phyloP scores from a whole-genome alignment of 805 yeast genomes.

The Ogataea nakhonphanomensis region DNA sequence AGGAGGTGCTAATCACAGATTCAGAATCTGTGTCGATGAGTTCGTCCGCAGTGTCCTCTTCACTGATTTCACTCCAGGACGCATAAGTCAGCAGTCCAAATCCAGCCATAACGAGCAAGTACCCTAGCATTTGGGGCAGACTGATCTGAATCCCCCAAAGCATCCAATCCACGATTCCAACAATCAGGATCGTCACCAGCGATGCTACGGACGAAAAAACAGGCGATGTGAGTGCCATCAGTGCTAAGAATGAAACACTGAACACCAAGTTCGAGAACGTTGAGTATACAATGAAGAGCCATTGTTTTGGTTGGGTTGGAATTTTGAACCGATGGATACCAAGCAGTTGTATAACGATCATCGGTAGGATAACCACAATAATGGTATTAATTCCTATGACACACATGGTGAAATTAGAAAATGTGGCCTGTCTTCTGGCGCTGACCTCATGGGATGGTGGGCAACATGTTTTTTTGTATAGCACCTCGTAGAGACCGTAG shows the following conservation, averaged over 20 bases:
- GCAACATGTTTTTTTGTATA: constrained; percentile 72
- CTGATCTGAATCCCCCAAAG: constrained; percentile 58
- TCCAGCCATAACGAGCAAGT: constrained; percentile 64
- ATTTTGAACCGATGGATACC: constrained; percentile 58
- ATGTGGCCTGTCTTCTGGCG: constrained; percentile 70
- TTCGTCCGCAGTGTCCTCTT: constrained; percentile 37
- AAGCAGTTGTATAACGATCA: constrained; percentile 47
- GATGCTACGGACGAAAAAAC: constrained; percentile 65
- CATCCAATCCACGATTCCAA: constrained; percentile 73
- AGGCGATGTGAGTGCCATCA: constrained; percentile 83
- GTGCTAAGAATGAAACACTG: constrained; percentile 66
- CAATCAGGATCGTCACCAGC: constrained; percentile 71
- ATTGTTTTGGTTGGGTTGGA: constrained; percentile 39
- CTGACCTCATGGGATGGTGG: constrained; percentile 62
- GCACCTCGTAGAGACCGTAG: constrained; percentile 80
- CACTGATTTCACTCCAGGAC: constrained; percentile 58
- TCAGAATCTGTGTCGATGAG: constrained; percentile 33
- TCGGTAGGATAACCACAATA: constrained; percentile 43
- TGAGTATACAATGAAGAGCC: constrained; percentile 50
- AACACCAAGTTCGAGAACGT: constrained; percentile 62
- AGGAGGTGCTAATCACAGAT: constrained; percentile 23
- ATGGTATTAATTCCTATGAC: constrained; percentile 59
- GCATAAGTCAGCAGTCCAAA: constrained; percentile 63
- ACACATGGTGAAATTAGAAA: constrained; percentile 74
- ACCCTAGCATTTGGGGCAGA: constrained; percentile 61